These are phyloP conservation scores for Sporothrix variecibatus DNA, from an alignment of 2,329 filamentous ascomycete genomes.

Conservation along the genomic window DNA sequence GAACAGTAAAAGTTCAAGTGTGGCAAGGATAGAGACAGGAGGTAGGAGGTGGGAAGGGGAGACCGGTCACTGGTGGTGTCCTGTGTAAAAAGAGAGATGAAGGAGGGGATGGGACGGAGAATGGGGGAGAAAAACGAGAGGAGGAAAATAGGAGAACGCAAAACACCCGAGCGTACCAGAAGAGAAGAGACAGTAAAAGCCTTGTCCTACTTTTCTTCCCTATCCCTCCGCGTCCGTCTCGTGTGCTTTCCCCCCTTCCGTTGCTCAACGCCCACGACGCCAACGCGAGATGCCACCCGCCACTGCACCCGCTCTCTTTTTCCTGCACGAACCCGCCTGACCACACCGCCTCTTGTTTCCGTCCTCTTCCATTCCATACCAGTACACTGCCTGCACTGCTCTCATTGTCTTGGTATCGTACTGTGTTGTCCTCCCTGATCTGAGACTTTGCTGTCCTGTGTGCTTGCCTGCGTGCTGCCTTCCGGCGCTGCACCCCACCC, in stretches of 20 bases:
- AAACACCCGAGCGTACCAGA: neutral
- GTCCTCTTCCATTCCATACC: neutral
- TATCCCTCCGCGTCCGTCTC: neutral
- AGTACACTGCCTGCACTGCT: no score
- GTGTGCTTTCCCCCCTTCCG: neutral
- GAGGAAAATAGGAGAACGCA: neutral
- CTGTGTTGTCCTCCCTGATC: slow-evolving; percentile 14
- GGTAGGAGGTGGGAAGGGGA: neutral
- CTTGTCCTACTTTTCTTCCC: neutral
- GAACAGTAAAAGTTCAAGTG: neutral
- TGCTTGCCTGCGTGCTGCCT: neutral
- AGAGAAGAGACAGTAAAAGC: neutral
- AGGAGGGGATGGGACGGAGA: neutral
- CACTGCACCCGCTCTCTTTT: neutral
- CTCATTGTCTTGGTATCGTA: neutral
- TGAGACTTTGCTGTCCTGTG: neutral
- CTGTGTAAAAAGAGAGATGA: neutral
- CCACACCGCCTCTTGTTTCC: slow-evolving; percentile 1
- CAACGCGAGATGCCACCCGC: neutral
- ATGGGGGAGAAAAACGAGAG: neutral
- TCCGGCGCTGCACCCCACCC: neutral
- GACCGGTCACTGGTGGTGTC: neutral
- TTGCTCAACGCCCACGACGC: neutral
- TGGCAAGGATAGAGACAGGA: neutral
- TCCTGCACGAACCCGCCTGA: neutral